These are phyloP conservation scores for Fusarium albosuccineum DNA, from an alignment of 2,329 filamentous ascomycete species.

Conservation along the genomic window DNA sequence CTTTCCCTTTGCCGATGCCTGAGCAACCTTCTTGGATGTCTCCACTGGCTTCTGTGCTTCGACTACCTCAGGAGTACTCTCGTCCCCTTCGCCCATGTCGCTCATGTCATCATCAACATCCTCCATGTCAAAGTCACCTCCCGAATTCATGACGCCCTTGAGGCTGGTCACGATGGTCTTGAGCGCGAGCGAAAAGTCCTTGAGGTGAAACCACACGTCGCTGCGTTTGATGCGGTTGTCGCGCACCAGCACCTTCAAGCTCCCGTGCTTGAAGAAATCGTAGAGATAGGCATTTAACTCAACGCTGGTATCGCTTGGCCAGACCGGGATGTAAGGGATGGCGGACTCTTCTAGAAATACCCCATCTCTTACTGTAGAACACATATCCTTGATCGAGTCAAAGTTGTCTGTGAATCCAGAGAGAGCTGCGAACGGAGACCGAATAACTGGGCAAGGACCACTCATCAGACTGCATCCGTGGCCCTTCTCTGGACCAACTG, in stretches of 20 bases:
- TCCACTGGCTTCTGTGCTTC: conserved; percentile 1
- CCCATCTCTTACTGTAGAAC: conserved; percentile 72
- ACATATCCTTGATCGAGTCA: conserved; percentile 74
- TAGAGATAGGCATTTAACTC: conserved; percentile 76
- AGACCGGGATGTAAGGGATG: conserved; percentile 75
- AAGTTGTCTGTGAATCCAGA: conserved; percentile 77
- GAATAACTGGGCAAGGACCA: conserved; percentile 57
- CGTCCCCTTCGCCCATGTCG: conserved; percentile 16
- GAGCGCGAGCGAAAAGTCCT: conserved; percentile 68
- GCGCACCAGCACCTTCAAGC: conserved; percentile 68
- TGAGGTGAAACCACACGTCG: conserved; percentile 80
- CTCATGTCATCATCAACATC: conserved; percentile 54
- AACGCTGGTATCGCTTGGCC: conserved; percentile 64
- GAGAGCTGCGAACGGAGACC: conserved; percentile 78
- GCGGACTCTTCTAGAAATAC: conserved; percentile 82
- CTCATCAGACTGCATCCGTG: background rate
- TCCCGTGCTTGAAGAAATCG: conserved; percentile 83
- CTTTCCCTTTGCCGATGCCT: conserved; percentile 12
- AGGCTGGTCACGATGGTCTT: conserved; percentile 79
- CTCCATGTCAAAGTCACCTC: conserved; percentile 51
- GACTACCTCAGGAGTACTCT: conserved; percentile 24
- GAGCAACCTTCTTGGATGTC: background rate
- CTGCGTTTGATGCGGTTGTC: conserved; percentile 76
- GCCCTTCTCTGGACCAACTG: conserved; percentile 53
- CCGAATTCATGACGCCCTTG: conserved; percentile 62